Evolutionary conservation across 2,329 filamentous ascomycete genomes (phyloP).

Genomic region (Pestalotiopsis sp.): DNA sequence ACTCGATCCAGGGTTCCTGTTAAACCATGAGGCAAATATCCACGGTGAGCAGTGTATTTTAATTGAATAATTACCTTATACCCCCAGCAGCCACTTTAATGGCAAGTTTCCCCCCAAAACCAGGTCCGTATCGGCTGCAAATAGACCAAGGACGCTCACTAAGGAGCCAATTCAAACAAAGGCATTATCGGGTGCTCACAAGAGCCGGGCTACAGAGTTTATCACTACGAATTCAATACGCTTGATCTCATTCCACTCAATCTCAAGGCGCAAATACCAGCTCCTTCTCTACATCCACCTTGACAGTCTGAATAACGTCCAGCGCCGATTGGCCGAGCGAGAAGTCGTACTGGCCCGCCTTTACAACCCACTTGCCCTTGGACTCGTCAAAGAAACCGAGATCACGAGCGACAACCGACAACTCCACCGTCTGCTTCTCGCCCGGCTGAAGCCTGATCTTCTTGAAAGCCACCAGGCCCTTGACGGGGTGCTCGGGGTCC

Average conservation of each 20-base stretch:
- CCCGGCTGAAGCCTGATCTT: conserved; percentile 29
- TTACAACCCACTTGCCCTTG: conserved; percentile 29
- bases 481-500: conserved; percentile 27
- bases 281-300: conserved; percentile 14
- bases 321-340: conserved; percentile 28
- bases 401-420: conserved; percentile 26
- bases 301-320: conserved; percentile 20
- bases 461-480: conserved; percentile 32
- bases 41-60: no score
- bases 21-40: no score
- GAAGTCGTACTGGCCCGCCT: conserved; percentile 29
- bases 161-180: no score
- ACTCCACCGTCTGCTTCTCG: conserved; percentile 17
- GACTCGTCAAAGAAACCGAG: conserved; percentile 31
- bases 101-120: no score
- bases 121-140: no score
- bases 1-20: no score
- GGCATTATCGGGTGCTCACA: no score
- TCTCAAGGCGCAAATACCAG: conserved; percentile 12
- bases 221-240: neutral
- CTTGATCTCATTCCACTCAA: neutral
- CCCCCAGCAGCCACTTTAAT: no score
- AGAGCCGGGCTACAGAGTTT: no score
- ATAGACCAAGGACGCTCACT: no score
- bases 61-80: no score